phyloP scores from a whole-genome alignment of 148 eudicot genomes.

The Hydrangea macrophylla region DNA sequence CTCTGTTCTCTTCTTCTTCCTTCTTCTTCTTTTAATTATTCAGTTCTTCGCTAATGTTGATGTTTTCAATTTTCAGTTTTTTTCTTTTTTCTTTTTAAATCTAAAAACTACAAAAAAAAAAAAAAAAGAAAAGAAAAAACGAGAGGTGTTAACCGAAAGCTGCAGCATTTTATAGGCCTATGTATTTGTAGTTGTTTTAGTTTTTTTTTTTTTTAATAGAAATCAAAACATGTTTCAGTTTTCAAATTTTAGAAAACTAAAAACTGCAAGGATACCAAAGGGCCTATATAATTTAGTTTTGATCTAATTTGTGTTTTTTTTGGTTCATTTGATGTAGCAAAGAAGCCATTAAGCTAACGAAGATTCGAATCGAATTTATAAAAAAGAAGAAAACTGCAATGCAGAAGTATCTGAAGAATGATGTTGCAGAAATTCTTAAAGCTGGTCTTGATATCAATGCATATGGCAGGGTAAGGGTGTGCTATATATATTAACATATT shows the following conservation, averaged over 20 bases:
- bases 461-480: slow-evolving; percentile 67
- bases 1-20: too few species aligned
- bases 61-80: not conserved
- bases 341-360: slow-evolving; percentile 45
- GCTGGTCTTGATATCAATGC: slow-evolving; percentile 59
- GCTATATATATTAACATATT: too few species aligned
- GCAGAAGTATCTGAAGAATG: slow-evolving; percentile 76
- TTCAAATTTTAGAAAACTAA: too few species aligned
- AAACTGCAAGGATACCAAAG: too few species aligned
- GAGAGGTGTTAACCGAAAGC: too few species aligned
- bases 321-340: slow-evolving; percentile 65
- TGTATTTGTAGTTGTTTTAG: too few species aligned
- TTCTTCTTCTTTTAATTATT: too few species aligned
- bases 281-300: too few species aligned
- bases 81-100: not conserved
- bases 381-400: slow-evolving; percentile 70
- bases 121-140: too few species aligned
- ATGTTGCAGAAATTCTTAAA: slow-evolving; percentile 67
- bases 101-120: too few species aligned
- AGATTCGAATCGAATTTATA: slow-evolving; percentile 52
- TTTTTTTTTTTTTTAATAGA: not conserved
- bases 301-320: not conserved
- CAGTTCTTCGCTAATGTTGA: not conserved
- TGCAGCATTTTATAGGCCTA: too few species aligned
- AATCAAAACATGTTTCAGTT: too few species aligned